A percentile compares a stretch with the other conserved stretches of the same genome.
Conservation (phyloP, 805 yeast species). For the Kuraishia ogatae region DNA sequence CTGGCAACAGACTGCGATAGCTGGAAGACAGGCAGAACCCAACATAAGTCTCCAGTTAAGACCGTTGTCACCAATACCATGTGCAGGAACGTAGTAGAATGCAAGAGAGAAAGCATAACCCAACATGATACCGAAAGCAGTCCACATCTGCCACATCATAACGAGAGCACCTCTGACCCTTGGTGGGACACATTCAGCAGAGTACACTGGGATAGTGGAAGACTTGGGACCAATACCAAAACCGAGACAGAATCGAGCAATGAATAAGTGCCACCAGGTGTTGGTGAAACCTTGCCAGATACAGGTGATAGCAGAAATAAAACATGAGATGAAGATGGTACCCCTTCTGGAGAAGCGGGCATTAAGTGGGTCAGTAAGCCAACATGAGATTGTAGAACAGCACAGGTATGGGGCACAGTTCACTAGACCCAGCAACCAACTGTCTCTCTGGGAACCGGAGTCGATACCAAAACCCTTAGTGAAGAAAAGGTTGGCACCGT, state of each 20-base stretch:
- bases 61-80: constrained; percentile 34
- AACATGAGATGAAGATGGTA: constrained; percentile 57
- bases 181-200: constrained; percentile 59
- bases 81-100: constrained; percentile 43
- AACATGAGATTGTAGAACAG: constrained; percentile 51
- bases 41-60: constrained; percentile 67
- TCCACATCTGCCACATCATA: constrained; percentile 71
- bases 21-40: constrained; percentile 62
- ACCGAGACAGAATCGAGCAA: constrained; percentile 58
- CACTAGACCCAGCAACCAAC: constrained; percentile 53
- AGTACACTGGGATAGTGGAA: constrained; percentile 69
- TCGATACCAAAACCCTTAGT: constrained; percentile 47
- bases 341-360: constrained; percentile 52
- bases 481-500: constrained; percentile 62
- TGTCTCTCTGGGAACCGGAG: constrained; percentile 33
- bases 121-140: constrained; percentile 67
- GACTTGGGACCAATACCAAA: constrained; percentile 66
- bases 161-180: constrained; percentile 58
- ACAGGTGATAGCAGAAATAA: constrained; percentile 51
- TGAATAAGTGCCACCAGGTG: constrained; percentile 61
- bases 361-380: constrained; percentile 56
- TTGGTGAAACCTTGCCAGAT: constrained; percentile 60
- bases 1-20: constrained; percentile 48
- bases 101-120: constrained; percentile 62
- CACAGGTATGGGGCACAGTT: constrained; percentile 68